These are phyloP conservation scores for Schoenoplectus tabernaemontani DNA, from an alignment of 202 grass and related monocot species.

Conservation along the genomic window DNA sequence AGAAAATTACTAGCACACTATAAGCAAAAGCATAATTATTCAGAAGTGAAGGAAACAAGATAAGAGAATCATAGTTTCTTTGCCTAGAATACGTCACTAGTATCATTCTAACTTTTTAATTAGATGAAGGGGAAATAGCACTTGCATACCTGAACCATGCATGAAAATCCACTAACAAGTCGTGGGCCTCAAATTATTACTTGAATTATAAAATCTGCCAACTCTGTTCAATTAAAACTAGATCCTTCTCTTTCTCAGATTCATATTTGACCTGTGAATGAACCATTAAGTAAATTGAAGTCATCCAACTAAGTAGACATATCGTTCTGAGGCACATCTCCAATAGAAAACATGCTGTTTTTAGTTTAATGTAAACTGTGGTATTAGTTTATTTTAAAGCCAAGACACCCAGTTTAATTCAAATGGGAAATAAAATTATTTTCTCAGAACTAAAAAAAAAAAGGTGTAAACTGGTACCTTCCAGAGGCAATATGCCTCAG, in stretches of 20 bases:
- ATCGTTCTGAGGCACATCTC: not conserved
- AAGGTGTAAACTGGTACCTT: not conserved
- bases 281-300: constrained; percentile 1
- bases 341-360: not conserved
- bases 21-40: not conserved
- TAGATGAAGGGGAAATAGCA: not conserved
- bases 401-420: not conserved
- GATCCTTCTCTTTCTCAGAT: constrained; percentile 16
- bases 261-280: not conserved
- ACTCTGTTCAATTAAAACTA: not conserved
- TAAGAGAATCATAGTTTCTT: not conserved
- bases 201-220: not conserved
- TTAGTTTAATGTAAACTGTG: not conserved
- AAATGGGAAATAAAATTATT: not conserved
- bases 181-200: not conserved
- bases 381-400: not conserved
- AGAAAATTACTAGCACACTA: no score
- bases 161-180: not conserved
- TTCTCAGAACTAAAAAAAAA: not conserved
- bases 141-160: not conserved
- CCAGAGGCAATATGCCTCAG: no score
- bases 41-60: not conserved
- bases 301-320: not conserved
- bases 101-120: not conserved
- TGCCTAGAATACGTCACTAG: not conserved